phyloP scores from a whole-genome alignment of 2,329 filamentous ascomycete genomes.

The Hirsutella rhossiliensis region DNA sequence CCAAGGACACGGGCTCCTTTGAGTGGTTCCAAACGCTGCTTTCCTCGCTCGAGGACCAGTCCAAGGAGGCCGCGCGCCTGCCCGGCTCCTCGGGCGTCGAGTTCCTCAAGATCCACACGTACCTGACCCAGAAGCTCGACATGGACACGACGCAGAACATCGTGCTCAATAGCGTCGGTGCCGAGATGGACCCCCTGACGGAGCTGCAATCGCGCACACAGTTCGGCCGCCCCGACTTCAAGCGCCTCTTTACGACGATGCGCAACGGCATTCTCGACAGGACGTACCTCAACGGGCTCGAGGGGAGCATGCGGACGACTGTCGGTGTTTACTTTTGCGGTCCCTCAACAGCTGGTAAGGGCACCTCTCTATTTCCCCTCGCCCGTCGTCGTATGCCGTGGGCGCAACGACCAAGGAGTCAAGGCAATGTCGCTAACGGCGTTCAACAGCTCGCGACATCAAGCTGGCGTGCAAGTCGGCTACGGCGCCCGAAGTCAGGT shows the following conservation, averaged over 20 bases:
- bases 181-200: slow-evolving; percentile 78
- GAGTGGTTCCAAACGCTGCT: slow-evolving; percentile 98
- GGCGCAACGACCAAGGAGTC: no score
- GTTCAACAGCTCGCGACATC: slow-evolving; percentile 61
- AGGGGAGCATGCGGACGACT: slow-evolving; percentile 65
- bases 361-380: not conserved
- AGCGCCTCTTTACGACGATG: slow-evolving; percentile 69
- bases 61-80: slow-evolving; percentile 53
- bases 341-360: slow-evolving; percentile 56
- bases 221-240: slow-evolving; percentile 88
- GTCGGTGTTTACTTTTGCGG: slow-evolving; percentile 98
- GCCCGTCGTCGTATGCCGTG: no score
- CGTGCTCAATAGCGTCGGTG: slow-evolving; percentile 87
- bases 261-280: slow-evolving; percentile 76
- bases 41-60: slow-evolving; percentile 81
- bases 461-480: slow-evolving; percentile 65
- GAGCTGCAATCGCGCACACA: slow-evolving; percentile 85
- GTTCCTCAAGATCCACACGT: slow-evolving; percentile 96
- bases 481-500: slow-evolving; percentile 68
- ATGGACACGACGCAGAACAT: slow-evolving; percentile 92
- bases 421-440: slow-evolving; percentile 13
- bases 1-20: slow-evolving; percentile 88
- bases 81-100: slow-evolving; percentile 59
- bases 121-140: slow-evolving; percentile 88
- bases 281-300: slow-evolving; percentile 72